A percentile compares a stretch with the other conserved stretches of the same genome.
phyloP scores from a whole-genome alignment of 108 stramenopile genomes.

The Cyclotella kingstonii region DNA sequence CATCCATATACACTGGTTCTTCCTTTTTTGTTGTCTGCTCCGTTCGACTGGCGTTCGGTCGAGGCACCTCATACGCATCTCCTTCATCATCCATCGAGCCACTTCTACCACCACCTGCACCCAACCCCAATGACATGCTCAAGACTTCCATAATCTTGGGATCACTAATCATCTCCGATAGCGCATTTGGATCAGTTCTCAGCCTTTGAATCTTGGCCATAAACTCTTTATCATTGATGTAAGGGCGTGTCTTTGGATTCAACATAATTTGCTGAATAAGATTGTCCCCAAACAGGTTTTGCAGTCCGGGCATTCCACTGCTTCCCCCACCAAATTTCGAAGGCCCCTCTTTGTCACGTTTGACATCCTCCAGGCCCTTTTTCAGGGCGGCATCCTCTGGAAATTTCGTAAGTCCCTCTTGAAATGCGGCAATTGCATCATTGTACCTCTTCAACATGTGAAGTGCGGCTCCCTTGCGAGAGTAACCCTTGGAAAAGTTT shows the following conservation, averaged over 20 bases:
- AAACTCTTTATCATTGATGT: constrained; percentile 90
- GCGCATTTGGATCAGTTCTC: constrained; percentile 85
- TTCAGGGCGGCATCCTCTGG: constrained; percentile 87
- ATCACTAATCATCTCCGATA: constrained; percentile 84
- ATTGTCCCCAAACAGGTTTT: constrained; percentile 81
- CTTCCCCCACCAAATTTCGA: constrained; percentile 12
- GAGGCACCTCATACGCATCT: constrained; percentile 30
- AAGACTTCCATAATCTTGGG: constrained; percentile 90
- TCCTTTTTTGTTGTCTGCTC: constrained; percentile 31
- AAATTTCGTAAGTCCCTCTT: constrained; percentile 87
- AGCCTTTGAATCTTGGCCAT: constrained; percentile 89
- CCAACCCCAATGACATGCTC: constrained; percentile 83
- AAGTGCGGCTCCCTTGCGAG: constrained; percentile 91
- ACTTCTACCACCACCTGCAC: constrained; percentile 29
- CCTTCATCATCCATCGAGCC: constrained; percentile 34
- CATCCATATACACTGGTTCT: constrained; percentile 47
- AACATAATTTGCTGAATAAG: constrained; percentile 86
- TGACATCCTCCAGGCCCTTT: constrained; percentile 86
- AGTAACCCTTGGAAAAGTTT: constrained; percentile 90
- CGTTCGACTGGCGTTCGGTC: constrained; percentile 15
- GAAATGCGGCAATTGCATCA: constrained; percentile 92
- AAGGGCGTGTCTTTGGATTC: constrained; percentile 87
- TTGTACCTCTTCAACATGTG: constrained; percentile 94
- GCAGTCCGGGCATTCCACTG: constrained; percentile 47
- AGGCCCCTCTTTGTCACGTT: constrained; percentile 83